A percentile compares a stretch with the other conserved stretches of the same genome.
Conservation (phyloP, 768 basidiomycete genomes). For the Cystoderma amianthinum region DNA sequence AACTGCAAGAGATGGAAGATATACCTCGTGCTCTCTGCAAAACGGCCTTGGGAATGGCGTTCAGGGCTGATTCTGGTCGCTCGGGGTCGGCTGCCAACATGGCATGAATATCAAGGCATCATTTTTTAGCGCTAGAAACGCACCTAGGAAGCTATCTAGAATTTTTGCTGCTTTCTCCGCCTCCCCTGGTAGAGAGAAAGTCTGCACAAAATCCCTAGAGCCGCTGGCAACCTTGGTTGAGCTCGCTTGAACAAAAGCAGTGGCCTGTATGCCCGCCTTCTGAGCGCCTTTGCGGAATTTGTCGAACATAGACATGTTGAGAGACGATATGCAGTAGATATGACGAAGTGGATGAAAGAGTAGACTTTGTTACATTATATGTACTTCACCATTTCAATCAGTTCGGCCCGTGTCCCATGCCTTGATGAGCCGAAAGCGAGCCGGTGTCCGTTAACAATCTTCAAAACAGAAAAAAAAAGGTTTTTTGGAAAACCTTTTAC, state of each 20-base stretch:
- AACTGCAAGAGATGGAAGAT: slow-evolving; percentile 8
- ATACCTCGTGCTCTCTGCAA: slow-evolving; percentile 83
- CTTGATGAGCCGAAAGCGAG: too few species aligned
- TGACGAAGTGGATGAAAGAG: neutral
- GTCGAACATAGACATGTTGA: slow-evolving; percentile 51
- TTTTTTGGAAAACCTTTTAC: too few species aligned
- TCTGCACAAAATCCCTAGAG: slow-evolving; percentile 72
- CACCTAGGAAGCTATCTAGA: slow-evolving; percentile 85
- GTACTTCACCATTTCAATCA: too few species aligned
- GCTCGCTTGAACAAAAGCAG: slow-evolving; percentile 64
- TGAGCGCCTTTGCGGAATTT: slow-evolving; percentile 77
- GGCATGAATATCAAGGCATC: slow-evolving; percentile 1
- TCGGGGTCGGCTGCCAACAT: slow-evolving; percentile 68
- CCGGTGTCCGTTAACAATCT: too few species aligned
- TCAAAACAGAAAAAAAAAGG: too few species aligned
- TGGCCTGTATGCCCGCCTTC: slow-evolving; percentile 78
- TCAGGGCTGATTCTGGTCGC: slow-evolving; percentile 84
- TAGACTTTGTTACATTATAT: too few species aligned
- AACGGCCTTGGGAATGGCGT: slow-evolving; percentile 90
- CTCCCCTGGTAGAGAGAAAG: slow-evolving; percentile 87
- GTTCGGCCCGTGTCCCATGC: too few species aligned
- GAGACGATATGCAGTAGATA: neutral
- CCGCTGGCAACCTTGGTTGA: slow-evolving; percentile 66
- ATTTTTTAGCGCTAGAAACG: slow-evolving; percentile 10
- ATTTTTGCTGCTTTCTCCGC: slow-evolving; percentile 93